Conservation (phyloP, 2,329 filamentous ascomycete species). For the Pyrenochaeta sp. region DNA sequence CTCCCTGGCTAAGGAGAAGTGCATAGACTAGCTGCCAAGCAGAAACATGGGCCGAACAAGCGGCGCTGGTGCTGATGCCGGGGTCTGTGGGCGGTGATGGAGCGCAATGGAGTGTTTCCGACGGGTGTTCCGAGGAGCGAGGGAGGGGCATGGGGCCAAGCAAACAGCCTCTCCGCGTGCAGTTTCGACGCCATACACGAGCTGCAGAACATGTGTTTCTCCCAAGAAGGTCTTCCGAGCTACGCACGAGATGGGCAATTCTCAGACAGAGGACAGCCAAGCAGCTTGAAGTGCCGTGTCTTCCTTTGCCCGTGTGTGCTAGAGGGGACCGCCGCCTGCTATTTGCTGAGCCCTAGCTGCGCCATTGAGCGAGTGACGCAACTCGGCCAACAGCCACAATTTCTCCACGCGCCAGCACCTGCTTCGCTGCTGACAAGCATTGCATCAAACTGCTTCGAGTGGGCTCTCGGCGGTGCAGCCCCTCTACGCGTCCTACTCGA, state of each 20-base stretch:
- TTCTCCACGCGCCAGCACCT: slow-evolving; percentile 20
- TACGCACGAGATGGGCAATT: not conserved
- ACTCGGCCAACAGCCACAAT: slow-evolving; percentile 28
- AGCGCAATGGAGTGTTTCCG: slow-evolving; percentile 1
- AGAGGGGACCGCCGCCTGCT: slow-evolving; percentile 2
- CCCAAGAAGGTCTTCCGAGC: too few relatives aligned
- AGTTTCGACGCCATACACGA: not conserved
- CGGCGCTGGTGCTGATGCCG: not conserved
- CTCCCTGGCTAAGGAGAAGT: slow-evolving; percentile 5
- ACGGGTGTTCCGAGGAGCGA: not conserved
- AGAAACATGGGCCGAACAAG: slow-evolving; percentile 7
- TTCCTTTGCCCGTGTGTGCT: slow-evolving; percentile 13
- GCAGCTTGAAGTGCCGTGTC: slow-evolving; percentile 17
- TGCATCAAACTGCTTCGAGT: slow-evolving; percentile 17
- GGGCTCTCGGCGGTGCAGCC: slow-evolving; percentile 18
- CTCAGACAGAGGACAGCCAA: slow-evolving; percentile 14
- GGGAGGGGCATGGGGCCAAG: slow-evolving; percentile 1
- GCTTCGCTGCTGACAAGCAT: slow-evolving; percentile 25
- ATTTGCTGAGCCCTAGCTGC: slow-evolving; percentile 22
- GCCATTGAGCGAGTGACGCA: slow-evolving; percentile 26
- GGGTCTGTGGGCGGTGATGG: not conserved
- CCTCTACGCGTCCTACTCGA: slow-evolving; percentile 8
- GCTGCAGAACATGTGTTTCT: not conserved
- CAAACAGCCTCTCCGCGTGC: not conserved
- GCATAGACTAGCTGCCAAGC: slow-evolving; percentile 9